Base-by-base conservation (phyloP, 1,139 yeast genomes). In the Diutina rugosa region DNA sequence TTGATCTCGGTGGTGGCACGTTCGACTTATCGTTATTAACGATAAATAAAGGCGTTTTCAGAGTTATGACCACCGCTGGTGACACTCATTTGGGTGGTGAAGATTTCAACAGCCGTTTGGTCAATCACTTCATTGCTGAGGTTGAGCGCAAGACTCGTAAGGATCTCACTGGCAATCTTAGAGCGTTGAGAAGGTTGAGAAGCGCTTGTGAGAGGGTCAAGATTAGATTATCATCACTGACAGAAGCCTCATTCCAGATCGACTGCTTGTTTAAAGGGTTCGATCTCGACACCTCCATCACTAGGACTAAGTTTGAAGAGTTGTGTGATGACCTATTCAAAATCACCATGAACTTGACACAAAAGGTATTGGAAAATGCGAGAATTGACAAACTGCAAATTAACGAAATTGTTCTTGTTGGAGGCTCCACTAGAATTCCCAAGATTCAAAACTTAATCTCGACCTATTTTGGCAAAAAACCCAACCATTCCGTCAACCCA, bases 341-440 rank as follows among this genome's bases (percentile, higher is more conserved):
- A 77, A 87, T 84, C 77, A 90, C 97, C 61, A 79, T 90, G 72
- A 87, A 87, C 73, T 97, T 97, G 57, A 97, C 90, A 63, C 93
- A 89, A 74, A 89, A 87, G 74, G 97, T 90, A 14, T 80, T 90
- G 69, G 85, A 85, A 71, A 97, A 90, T 72, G 84, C 96, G 62
- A 90, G 26, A 21, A 21, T 21, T 21, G 26, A 21, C 26, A 21
- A 21, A 21, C 26, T 21, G 26, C 95, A 87, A 63, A 80, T 90
- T 63, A 93, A 90, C 70, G 97, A 90, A 69, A 88, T 90, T 71
- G 97, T 90, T 54, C 80, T 90, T 59, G 97, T 90, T 66, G 97
- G 97, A 79, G 97, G 97, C 76, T 90, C 97, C 55, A 90, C 97
- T 59, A 90, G 97, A 84, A 90, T 90, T 77, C 97, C 97, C 75